Evolutionary conservation across 495 filamentous ascomycete genomes (phyloP), one percentile per base, ranked within the genome.

Genomic region (Neurospora tetrasperma): DNA sequence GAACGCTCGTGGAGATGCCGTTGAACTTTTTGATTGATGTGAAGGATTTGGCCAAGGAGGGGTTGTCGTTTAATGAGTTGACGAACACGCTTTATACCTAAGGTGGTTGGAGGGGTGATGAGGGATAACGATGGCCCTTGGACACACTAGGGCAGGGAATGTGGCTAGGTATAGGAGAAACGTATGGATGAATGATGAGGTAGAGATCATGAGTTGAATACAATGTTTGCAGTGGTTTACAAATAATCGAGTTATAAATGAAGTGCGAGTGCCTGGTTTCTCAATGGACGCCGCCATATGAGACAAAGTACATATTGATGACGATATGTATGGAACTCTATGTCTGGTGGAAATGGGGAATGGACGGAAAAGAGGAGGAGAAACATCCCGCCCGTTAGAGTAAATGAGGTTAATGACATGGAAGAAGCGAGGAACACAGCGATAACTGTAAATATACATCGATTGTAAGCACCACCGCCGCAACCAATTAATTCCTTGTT

Each of bases 1-100:
- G 95, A 0, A 93, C 88, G 16, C 78, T 97, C 59, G 94, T 97
- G 31, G 92, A 97, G 85, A 97, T 97, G 95, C 93, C 94, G 70
- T 83, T 98, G 76, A 85, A 92, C 75, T 98, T 98, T 82, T 81
- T 98, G 79, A 90, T 90, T 76, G 92, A 93, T 38, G 87, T 88
- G 46, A 88, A 93, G 80, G 94, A 97, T 83, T 88, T 98, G 79
- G 95, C 94, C 5, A 90, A 94, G 85, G 89, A 93, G 74, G 95
- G 95, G 5, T 71, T 97, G 78, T 86, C 86, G 59, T 81, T 96
- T 82, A 96, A 97, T 84, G 87, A 86, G 10, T 83, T 96, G 76
- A 97, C 94, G 23, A 90, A 93, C 80, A 90, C 91, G 74, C 83
- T 97, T 59, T 97, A 96, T 80, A 97, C 94, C 14, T 97, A 76